These are phyloP conservation scores for Candida ovalis DNA, from an alignment of 805 yeast genomes.

Conservation along the genomic window DNA sequence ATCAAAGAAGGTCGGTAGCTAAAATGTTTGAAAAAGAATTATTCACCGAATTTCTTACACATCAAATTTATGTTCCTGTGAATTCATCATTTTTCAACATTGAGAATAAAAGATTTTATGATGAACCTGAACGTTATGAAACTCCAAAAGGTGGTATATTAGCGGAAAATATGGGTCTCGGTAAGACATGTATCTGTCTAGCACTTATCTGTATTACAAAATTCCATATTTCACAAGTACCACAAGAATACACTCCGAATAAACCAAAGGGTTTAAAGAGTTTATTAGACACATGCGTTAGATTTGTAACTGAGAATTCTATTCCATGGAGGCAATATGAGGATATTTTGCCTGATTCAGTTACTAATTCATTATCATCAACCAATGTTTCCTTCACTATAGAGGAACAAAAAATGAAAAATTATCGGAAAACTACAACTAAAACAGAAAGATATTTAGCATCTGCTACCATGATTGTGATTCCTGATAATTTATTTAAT, in stretches of 20 bases:
- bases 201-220: slow-evolving; percentile 55
- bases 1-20: slow-evolving; percentile 57
- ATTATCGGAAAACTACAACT: not conserved
- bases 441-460: slow-evolving; percentile 39
- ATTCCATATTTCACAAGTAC: slow-evolving; percentile 45
- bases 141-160: slow-evolving; percentile 60
- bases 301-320: slow-evolving; percentile 41
- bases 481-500: slow-evolving; percentile 62
- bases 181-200: slow-evolving; percentile 58
- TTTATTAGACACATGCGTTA: slow-evolving; percentile 40
- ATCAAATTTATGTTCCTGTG: not conserved
- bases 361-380: slow-evolving; percentile 32
- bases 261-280: slow-evolving; percentile 22
- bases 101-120: slow-evolving; percentile 26
- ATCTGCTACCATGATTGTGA: slow-evolving; percentile 53
- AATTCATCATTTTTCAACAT: slow-evolving; percentile 35
- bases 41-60: slow-evolving; percentile 14
- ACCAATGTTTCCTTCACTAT: slow-evolving; percentile 44
- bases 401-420: slow-evolving; percentile 9
- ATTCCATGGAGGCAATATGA: slow-evolving; percentile 54
- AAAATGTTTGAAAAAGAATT: slow-evolving; percentile 57
- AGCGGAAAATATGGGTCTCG: slow-evolving; percentile 69
- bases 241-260: slow-evolving; percentile 24
- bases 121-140: slow-evolving; percentile 38
- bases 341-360: slow-evolving; percentile 41